A percentile compares a stretch with the other conserved stretches of the same genome.
phyloP scores from a whole-genome alignment of 805 yeast species.

The Metschnikowia corniflorae region DNA sequence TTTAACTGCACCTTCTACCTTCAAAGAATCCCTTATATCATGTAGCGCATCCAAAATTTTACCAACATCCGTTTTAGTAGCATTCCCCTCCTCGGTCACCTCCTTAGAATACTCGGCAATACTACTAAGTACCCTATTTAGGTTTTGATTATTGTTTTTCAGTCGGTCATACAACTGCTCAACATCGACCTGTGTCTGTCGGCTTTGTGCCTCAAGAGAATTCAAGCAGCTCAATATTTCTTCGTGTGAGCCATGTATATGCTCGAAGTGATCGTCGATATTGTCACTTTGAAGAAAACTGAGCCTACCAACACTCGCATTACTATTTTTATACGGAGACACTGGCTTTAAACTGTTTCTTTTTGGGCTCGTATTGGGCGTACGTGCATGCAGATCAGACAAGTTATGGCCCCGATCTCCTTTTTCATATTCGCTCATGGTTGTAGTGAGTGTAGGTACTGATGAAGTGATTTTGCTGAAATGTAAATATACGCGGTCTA shows the following conservation, averaged over 20 bases:
- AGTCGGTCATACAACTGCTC: conserved; percentile 36
- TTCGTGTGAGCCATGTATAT: conserved; percentile 26
- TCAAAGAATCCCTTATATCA: conserved; percentile 3
- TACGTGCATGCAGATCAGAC: background rate
- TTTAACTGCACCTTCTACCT: background rate
- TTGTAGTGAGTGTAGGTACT: too few relatives aligned
- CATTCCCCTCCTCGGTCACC: conserved; percentile 34
- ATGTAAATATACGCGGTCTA: too few relatives aligned
- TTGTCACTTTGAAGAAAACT: conserved; percentile 32
- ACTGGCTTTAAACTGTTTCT: conserved; percentile 18
- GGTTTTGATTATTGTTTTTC: conserved; percentile 38
- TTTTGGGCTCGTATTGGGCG: conserved; percentile 3
- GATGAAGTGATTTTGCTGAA: too few relatives aligned
- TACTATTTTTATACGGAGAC: conserved; percentile 25
- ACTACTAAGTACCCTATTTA: conserved; percentile 32
- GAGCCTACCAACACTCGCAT: conserved; percentile 21
- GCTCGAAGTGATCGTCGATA: conserved; percentile 32
- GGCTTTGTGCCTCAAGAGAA: conserved; percentile 30
- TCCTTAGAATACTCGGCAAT: conserved; percentile 34
- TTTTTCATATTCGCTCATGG: background rate
- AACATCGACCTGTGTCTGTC: conserved; percentile 35
- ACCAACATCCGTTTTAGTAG: conserved; percentile 30
- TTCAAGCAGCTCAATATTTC: conserved; percentile 28
- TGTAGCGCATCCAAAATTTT: conserved; percentile 21
- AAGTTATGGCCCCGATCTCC: background rate